phyloP scores from a whole-genome alignment of 2,329 filamentous ascomycete species.

The Keithomyces neogunnii region DNA sequence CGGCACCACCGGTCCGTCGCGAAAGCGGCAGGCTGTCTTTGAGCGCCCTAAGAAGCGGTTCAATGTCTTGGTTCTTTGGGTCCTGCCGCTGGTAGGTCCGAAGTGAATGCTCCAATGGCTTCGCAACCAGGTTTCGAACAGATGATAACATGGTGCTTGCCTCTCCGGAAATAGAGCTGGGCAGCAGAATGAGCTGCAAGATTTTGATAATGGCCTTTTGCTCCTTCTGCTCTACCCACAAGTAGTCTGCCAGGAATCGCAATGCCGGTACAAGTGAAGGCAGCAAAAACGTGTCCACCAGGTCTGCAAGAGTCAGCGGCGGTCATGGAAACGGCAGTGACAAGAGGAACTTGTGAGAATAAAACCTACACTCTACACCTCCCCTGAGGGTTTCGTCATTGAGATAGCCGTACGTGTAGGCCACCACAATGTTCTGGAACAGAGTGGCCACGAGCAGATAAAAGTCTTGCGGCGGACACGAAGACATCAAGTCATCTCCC shows the following conservation, averaged over 20 bases:
- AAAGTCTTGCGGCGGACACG: constrained; percentile 75
- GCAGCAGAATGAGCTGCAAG: constrained; percentile 62
- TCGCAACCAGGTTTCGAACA: constrained; percentile 63
- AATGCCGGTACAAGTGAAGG: constrained; percentile 69
- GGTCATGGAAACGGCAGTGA: not conserved
- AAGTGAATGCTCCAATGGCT: constrained; percentile 58
- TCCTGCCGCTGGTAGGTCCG: constrained; percentile 58
- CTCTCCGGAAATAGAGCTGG: constrained; percentile 62
- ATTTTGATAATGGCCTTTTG: constrained; percentile 63
- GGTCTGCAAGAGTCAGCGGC: constrained; percentile 35
- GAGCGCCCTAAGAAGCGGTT: constrained; percentile 59
- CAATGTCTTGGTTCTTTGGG: constrained; percentile 59
- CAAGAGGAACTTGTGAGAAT: not conserved
- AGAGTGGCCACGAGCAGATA: constrained; percentile 70
- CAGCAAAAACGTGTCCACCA: constrained; percentile 73
- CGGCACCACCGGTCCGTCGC: constrained; percentile 52
- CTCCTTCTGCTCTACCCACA: constrained; percentile 58
- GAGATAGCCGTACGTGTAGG: constrained; percentile 56
- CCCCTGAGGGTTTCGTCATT: constrained; percentile 63
- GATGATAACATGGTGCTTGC: constrained; percentile 62
- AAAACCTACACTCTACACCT: constrained; percentile 62
- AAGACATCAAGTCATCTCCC: constrained; percentile 72
- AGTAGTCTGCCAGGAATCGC: constrained; percentile 60
- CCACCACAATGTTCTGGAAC: constrained; percentile 67
- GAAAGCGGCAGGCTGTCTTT: constrained; percentile 49